Conservation (phyloP, 371 early-diverging fungal species). For the Lichtheimia corymbifera region DNA sequence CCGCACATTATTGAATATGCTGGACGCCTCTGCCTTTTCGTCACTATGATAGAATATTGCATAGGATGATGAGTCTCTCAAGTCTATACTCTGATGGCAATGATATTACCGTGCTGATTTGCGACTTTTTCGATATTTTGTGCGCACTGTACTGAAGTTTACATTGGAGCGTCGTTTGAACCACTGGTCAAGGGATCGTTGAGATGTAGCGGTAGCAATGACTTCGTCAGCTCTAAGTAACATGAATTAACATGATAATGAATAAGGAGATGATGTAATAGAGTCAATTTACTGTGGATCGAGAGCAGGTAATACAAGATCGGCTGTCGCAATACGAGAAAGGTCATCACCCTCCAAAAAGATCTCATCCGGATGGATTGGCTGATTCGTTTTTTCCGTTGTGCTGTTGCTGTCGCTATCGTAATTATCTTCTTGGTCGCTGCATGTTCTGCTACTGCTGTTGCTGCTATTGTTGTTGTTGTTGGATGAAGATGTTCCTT, state of each 20-base stretch:
- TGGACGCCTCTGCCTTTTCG: slow-evolving; percentile 20
- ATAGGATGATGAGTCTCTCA: background rate
- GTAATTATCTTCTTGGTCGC: slow-evolving; percentile 7
- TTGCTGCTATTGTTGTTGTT: slow-evolving; percentile 9
- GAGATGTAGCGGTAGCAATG: slow-evolving; percentile 19
- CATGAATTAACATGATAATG: background rate
- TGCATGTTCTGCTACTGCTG: slow-evolving; percentile 5
- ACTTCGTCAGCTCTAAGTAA: slow-evolving; percentile 22
- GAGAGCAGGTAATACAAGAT: slow-evolving; percentile 45
- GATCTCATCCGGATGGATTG: background rate
- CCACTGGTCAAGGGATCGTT: slow-evolving; percentile 19
- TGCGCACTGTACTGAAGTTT: slow-evolving; percentile 27
- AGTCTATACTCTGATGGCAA: background rate
- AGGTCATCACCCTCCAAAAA: slow-evolving; percentile 1
- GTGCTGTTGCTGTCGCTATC: background rate
- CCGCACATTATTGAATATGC: slow-evolving; percentile 17
- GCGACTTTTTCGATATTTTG: slow-evolving; percentile 40
- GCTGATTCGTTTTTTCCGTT: background rate
- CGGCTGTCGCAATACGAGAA: slow-evolving; percentile 8
- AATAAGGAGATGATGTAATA: background rate
- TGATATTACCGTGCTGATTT: slow-evolving; percentile 30
- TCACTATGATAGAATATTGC: slow-evolving; percentile 9
- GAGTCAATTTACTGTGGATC: slow-evolving; percentile 39
- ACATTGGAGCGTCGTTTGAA: slow-evolving; percentile 20
- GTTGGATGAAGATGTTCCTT: slow-evolving; percentile 1